Conservation (phyloP, 2,329 filamentous ascomycete genomes). For the Simplicillium sp. region DNA sequence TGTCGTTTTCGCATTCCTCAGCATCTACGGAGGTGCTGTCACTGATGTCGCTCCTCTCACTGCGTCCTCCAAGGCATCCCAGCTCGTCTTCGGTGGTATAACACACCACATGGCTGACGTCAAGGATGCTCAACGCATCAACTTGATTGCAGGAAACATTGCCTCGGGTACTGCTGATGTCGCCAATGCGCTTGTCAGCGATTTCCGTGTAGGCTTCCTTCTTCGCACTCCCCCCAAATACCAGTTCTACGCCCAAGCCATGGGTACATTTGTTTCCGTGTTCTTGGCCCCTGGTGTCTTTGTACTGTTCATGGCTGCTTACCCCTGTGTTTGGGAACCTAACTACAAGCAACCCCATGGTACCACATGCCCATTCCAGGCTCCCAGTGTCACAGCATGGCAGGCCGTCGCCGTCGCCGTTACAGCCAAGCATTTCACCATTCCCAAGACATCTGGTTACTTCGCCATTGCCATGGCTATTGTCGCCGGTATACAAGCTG, state of each 20-base stretch:
- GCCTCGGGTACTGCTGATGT: constrained; percentile 47
- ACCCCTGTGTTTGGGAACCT: constrained; percentile 53
- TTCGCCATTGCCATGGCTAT: constrained; percentile 47
- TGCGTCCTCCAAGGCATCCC: constrained; percentile 52
- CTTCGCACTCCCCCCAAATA: constrained; percentile 54
- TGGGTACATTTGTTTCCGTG: constrained; percentile 54
- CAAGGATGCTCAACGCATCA: constrained; percentile 49
- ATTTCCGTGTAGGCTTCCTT: constrained; percentile 61
- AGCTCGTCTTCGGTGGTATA: constrained; percentile 56
- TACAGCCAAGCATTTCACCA: constrained; percentile 44
- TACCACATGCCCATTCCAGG: constrained; percentile 43
- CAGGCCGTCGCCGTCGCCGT: constrained; percentile 54
- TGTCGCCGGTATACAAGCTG: constrained; percentile 38
- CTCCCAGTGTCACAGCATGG: constrained; percentile 58
- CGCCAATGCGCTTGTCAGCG: constrained; percentile 43
- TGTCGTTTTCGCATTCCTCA: constrained; percentile 43
- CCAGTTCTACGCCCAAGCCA: constrained; percentile 57
- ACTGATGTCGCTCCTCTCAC: constrained; percentile 48
- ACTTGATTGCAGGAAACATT: constrained; percentile 52
- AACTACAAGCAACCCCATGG: constrained; percentile 20
- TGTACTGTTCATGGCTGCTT: constrained; percentile 57
- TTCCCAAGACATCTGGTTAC: constrained; percentile 43
- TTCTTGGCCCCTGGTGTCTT: constrained; percentile 60
- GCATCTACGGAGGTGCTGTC: constrained; percentile 30
- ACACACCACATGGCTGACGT: constrained; percentile 39